A percentile compares a stretch with the other conserved stretches of the same genome.
Evolutionary conservation across 129 eudicot genomes (phyloP).

Genomic region (Cynara cardunculus): DNA sequence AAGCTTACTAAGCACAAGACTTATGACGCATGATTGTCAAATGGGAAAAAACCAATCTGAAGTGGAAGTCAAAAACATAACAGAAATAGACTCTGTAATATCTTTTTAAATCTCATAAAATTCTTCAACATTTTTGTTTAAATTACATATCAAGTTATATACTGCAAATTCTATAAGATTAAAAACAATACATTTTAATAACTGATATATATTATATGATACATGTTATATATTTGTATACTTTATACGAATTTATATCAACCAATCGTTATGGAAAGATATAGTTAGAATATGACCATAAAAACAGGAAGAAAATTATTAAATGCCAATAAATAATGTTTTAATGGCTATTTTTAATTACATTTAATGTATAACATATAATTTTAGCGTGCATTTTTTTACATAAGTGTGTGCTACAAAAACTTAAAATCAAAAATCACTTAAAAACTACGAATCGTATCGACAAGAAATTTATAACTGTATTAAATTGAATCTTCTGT

Average conservation of each 20-base stretch:
- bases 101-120: neutral
- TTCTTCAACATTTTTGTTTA: neutral
- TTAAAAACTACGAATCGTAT: neutral
- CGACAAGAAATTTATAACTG: too few relatives aligned
- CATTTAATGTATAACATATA: slow-evolving; percentile 14
- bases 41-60: neutral
- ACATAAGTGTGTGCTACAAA: neutral
- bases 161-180: neutral
- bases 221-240: too few relatives aligned
- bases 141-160: neutral
- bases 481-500: too few relatives aligned
- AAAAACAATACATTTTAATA: too few relatives aligned
- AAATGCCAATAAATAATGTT: slow-evolving; percentile 14
- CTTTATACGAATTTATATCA: neutral
- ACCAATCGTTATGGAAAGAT: neutral
- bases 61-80: neutral
- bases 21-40: neutral
- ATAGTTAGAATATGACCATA: slow-evolving; percentile 7
- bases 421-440: neutral
- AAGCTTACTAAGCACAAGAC: neutral
- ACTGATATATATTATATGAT: neutral
- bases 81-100: neutral
- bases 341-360: slow-evolving; percentile 13
- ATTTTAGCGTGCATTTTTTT: neutral
- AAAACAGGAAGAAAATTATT: neutral